phyloP scores from a whole-genome alignment of 2,329 filamentous ascomycete genomes.

The Lasiodiplodia sp. region DNA sequence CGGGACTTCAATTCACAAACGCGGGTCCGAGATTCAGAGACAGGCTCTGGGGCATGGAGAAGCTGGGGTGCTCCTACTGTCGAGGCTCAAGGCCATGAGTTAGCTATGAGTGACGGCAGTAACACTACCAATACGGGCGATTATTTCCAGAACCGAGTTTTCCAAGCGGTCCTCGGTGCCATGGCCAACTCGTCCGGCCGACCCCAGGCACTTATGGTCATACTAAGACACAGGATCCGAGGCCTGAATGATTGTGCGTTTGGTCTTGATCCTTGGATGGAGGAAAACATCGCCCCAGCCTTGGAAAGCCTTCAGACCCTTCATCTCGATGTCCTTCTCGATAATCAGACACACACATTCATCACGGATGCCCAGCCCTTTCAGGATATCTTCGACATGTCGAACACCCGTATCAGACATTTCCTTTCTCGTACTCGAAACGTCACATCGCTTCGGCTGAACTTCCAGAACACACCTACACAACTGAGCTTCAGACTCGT shows the following conservation, averaged over 20 bases:
- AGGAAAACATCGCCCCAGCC: constrained; percentile 49
- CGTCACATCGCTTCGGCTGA: constrained; percentile 62
- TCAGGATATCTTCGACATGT: constrained; percentile 2
- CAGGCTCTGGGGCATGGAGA: constrained; percentile 52
- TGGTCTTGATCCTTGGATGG: constrained; percentile 51
- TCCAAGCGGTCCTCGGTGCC: constrained; percentile 31
- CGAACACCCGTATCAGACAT: constrained; percentile 36
- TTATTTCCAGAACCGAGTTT: constrained; percentile 36
- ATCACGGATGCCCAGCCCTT: not conserved
- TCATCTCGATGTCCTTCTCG: constrained; percentile 47
- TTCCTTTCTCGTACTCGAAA: constrained; percentile 54
- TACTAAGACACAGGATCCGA: constrained; percentile 50
- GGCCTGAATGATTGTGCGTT: constrained; percentile 56
- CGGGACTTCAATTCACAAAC: constrained; percentile 63
- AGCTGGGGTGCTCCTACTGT: constrained; percentile 62
- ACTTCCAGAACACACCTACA: constrained; percentile 45
- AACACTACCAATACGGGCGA: not conserved
- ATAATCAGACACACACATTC: not conserved
- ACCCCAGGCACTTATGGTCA: constrained; percentile 10
- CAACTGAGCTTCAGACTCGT: not conserved
- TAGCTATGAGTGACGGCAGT: not conserved
- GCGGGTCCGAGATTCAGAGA: constrained; percentile 58
- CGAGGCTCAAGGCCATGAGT: constrained; percentile 35
- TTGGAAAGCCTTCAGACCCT: constrained; percentile 57
- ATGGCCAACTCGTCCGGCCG: constrained; percentile 11